Conservation (phyloP, 352 stramenopile genomes). For the Pythium apleroticum region DNA sequence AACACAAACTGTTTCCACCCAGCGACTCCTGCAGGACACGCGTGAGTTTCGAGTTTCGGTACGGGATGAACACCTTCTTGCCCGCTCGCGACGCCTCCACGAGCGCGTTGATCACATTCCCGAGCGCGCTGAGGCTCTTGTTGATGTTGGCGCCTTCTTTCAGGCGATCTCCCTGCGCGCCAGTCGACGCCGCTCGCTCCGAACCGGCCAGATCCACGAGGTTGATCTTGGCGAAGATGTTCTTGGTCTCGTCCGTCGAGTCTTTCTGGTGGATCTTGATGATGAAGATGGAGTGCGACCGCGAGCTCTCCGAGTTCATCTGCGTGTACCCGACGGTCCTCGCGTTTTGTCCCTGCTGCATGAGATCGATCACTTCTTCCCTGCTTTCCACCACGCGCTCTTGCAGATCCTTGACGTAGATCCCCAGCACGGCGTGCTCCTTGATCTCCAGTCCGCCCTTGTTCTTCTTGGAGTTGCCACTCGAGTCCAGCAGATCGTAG, state of each 20-base stretch:
- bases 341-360: conserved; percentile 63
- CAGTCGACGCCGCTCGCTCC: conserved; percentile 89
- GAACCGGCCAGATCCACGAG: conserved; percentile 93
- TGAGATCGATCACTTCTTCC: conserved; percentile 84
- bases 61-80: conserved; percentile 92
- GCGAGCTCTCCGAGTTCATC: conserved; percentile 93
- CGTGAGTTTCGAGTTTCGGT: conserved; percentile 94
- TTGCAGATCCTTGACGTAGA: conserved; percentile 93
- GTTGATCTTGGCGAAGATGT: conserved; percentile 93
- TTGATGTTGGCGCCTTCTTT: conserved; percentile 96
- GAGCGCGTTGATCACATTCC: conserved; percentile 93
- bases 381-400: conserved; percentile 86
- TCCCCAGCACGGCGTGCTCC: conserved; percentile 92
- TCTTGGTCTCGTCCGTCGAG: conserved; percentile 74
- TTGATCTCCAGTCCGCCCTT: conserved; percentile 92
- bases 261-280: conserved; percentile 95
- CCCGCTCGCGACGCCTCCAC: conserved; percentile 75
- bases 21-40: conserved; percentile 91
- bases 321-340: conserved; percentile 85
- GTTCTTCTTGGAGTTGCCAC: conserved; percentile 82
- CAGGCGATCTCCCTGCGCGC: conserved; percentile 85
- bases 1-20: conserved; percentile 93
- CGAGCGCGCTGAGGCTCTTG: conserved; percentile 90
- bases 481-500: conserved; percentile 92
- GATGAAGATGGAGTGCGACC: conserved; percentile 96